Evolutionary conservation across 2,329 filamentous ascomycete genomes (phyloP), one percentile per base, ranked within the genome.

Genomic region (Exophiala xenobiotica): DNA sequence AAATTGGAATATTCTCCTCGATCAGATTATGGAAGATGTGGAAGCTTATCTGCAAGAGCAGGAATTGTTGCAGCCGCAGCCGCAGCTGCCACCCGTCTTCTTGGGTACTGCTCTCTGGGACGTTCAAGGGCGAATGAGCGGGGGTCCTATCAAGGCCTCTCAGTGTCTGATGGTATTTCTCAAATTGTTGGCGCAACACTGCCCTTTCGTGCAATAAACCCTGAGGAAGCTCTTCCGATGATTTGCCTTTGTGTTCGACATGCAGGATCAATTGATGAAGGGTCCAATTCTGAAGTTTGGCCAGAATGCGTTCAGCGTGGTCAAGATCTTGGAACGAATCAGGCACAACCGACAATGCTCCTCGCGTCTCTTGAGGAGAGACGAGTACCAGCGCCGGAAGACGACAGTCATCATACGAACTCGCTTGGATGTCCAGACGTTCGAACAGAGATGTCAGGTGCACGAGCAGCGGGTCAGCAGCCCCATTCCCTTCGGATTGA

Each of bases 401-500:
- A 3, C 62, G 54, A 0, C 35, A 42, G 19, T 44, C 27, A 18
- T 56, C 50, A 27, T 62, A 65, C 5, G 52, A 52, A 23, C 56
- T 61, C 2, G 63, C 62, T 35, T 64, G 62, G 11, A 61, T 41
- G 42, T 64, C 63, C 5, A 64, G 53, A 1, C 53, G 46, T 3
- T 57, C 45, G 19, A 64, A 55, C 9, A 58, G 24, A 4, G 45
- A 29, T 8, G 27, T 52, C 38, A 55, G 11, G 20, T 27, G 27
- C 2, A 35, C 33, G 14, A 55, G 38, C 6, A 63, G 41, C 1
- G 44, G 54, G 44, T 60, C 49, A n/a, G 44, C 24, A n/a, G 19
- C 19, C 18, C 38, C 11, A 42, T 22, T 9, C 12, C 44, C 31
- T 9, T 54, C 39, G 2, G 40, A 29, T 23, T 48, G 58, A 29